phyloP scores from a whole-genome alignment of 306 rosid species.

The Clitoria ternatea region DNA sequence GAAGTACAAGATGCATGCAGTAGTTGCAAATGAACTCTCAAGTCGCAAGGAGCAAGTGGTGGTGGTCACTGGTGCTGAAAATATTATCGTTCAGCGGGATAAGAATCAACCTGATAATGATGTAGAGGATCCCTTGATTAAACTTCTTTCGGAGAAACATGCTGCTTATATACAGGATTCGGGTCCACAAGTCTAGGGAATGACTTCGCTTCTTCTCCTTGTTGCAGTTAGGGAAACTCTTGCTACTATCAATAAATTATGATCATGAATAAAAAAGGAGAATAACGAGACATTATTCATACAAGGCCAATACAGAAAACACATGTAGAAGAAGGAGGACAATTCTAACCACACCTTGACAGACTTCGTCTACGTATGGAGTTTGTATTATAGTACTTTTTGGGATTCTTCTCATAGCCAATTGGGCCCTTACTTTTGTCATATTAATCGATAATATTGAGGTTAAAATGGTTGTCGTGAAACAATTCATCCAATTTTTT shows the following conservation, averaged over 20 bases:
- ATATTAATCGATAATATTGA: not conserved
- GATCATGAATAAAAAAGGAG: not conserved
- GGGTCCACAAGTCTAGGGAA: constrained; percentile 17
- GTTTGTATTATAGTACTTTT: not conserved
- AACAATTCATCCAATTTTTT: not conserved
- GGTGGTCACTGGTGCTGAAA: constrained; percentile 57
- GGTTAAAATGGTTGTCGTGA: not conserved
- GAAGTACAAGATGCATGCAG: constrained; percentile 86
- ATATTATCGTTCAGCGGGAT: constrained; percentile 47
- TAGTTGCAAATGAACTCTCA: constrained; percentile 83
- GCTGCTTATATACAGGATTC: constrained; percentile 39
- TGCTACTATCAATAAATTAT: not conserved
- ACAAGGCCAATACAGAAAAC: not conserved
- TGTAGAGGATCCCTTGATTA: constrained; percentile 68
- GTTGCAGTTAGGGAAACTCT: not conserved
- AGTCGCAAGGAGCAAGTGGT: constrained; percentile 85
- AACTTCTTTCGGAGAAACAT: constrained; percentile 67
- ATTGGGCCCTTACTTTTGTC: not conserved
- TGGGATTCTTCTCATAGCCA: not conserved
- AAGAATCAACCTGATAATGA: constrained; percentile 42
- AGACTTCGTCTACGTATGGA: not conserved
- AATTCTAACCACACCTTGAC: not conserved
- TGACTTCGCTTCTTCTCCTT: not conserved
- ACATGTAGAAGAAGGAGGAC: not conserved
- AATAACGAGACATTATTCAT: not conserved